These are phyloP conservation scores for Psilocybe cubensis DNA, from an alignment of 768 basidiomycete genomes.

Conservation along the genomic window DNA sequence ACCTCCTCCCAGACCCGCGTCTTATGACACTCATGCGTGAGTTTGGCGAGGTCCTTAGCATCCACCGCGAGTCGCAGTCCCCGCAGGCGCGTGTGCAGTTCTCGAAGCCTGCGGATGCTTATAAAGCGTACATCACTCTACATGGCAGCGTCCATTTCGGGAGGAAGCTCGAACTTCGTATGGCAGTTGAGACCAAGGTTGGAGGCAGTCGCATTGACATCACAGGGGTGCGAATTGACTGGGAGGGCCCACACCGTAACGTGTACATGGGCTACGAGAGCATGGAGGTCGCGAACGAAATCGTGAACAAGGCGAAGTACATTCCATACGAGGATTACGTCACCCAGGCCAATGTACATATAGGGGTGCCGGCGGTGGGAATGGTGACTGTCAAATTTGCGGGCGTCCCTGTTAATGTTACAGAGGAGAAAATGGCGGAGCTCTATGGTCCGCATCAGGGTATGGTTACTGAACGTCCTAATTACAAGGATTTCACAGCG, in stretches of 20 bases:
- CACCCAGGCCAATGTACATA: slow-evolving; percentile 53
- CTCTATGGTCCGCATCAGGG: slow-evolving; percentile 50
- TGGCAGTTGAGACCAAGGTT: slow-evolving; percentile 42
- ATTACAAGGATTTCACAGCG: slow-evolving; percentile 42
- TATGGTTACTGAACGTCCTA: slow-evolving; percentile 54
- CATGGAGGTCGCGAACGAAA: slow-evolving; percentile 49
- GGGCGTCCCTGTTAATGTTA: slow-evolving; percentile 51
- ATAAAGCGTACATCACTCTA: slow-evolving; percentile 52
- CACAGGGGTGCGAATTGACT: slow-evolving; percentile 57
- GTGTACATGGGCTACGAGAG: slow-evolving; percentile 69
- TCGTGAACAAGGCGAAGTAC: slow-evolving; percentile 45
- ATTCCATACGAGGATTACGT: slow-evolving; percentile 39
- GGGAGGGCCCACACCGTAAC: slow-evolving; percentile 57
- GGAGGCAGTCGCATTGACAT: slow-evolving; percentile 50
- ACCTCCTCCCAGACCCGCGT: slow-evolving; percentile 29
- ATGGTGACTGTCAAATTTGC: slow-evolving; percentile 62
- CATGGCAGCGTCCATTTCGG: slow-evolving; percentile 48
- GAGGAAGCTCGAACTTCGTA: slow-evolving; percentile 43
- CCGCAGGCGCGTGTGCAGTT: slow-evolving; percentile 54
- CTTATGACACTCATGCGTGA: slow-evolving; percentile 42
- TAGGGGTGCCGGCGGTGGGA: slow-evolving; percentile 61
- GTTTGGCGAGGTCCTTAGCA: slow-evolving; percentile 50
- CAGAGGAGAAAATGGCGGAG: slow-evolving; percentile 40
- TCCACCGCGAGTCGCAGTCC: slow-evolving; percentile 32
- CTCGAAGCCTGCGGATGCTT: slow-evolving; percentile 49